Evolutionary conservation across 257 asterid genomes (phyloP), one percentile per base, ranked within the genome.

Genomic region (Primulina tabacum): DNA sequence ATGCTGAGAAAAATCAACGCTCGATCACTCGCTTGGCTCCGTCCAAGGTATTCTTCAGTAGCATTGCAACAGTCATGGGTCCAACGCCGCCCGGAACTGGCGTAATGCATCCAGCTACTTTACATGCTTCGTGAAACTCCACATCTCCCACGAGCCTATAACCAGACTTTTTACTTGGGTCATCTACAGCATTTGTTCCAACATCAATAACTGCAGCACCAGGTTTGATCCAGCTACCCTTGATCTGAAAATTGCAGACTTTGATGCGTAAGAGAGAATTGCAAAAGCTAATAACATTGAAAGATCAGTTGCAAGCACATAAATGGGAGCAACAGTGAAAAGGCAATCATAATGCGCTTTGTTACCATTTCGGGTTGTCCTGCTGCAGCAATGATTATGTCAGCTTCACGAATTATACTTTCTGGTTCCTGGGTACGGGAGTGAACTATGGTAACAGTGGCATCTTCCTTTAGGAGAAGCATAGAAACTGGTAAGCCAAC

Each of bases 41-140:
- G 53, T 83, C 95, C 79, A 89, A 71, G 24, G 97, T 89, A 77
- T 93, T 93, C 89, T 85, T 89, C 16, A 93, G 85, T 20, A 93
- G 83, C 99, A 93, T 89, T 47, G 99, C 97, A 62, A 93, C 95
- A 10, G 96, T 93, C 96, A 90, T 84, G 4, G 99, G 99, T 70
- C 99, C 99, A 29, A 90, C 97, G 3, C 97, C 97, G 60, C 97
- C 99, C 0, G 99, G 96, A 79, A 93, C 99, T 2, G 97, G 99
- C 70, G 97, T 93, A 66, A 93, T 80, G 68, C 86, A 91, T 67
- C 96, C 96, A 16, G 99, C 97, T 20, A 87, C 89, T 65, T 83
- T 80, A 68, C 92, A 81, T 32, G 95, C 99, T 85, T 89, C 96
- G 0, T 88, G 73, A 69, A 74, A 93, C 76, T 90, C 92, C 64